Percentiles rank a stretch among this genome's conserved stretches.
phyloP scores from a whole-genome alignment of 345 rosid species.

The Laguncularia racemosa region DNA sequence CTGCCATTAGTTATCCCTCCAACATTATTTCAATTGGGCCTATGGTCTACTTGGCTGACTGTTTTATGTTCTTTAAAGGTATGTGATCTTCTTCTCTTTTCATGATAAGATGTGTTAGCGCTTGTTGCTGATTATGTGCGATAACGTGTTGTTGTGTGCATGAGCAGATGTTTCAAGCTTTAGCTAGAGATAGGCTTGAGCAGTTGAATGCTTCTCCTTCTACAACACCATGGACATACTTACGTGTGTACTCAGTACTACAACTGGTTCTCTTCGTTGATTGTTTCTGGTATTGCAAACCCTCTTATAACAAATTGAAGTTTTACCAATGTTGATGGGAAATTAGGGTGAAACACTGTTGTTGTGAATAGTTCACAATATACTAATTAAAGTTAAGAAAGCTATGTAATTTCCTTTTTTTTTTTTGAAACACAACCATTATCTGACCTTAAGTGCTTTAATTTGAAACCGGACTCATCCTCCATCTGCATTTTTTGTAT shows the following conservation, averaged over 20 bases:
- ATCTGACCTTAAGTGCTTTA: no score
- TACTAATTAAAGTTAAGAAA: no score
- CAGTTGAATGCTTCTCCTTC: slow-evolving; percentile 94
- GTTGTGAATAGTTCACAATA: no score
- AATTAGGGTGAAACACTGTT: no score
- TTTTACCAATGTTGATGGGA: not conserved
- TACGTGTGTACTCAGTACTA: slow-evolving; percentile 79
- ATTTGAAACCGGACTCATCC: no score
- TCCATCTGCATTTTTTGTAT: no score
- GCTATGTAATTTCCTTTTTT: no score
- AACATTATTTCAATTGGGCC: slow-evolving; percentile 67
- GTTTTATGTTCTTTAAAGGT: slow-evolving; percentile 88
- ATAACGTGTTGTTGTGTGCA: slow-evolving; percentile 3
- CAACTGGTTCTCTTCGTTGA: slow-evolving; percentile 68
- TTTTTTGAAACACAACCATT: no score
- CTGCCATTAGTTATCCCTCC: slow-evolving; percentile 85
- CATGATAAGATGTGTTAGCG: no score
- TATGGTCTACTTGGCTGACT: slow-evolving; percentile 88
- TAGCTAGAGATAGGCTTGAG: slow-evolving; percentile 97
- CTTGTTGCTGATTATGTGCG: no score
- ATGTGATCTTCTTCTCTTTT: slow-evolving; percentile 1
- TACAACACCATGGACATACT: slow-evolving; percentile 77
- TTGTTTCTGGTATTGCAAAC: slow-evolving; percentile 56
- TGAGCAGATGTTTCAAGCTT: slow-evolving; percentile 92
- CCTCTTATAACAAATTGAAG: not conserved